These are phyloP conservation scores for Mycena kentingensis DNA, from an alignment of 768 basidiomycete genomes.

Conservation along the genomic window DNA sequence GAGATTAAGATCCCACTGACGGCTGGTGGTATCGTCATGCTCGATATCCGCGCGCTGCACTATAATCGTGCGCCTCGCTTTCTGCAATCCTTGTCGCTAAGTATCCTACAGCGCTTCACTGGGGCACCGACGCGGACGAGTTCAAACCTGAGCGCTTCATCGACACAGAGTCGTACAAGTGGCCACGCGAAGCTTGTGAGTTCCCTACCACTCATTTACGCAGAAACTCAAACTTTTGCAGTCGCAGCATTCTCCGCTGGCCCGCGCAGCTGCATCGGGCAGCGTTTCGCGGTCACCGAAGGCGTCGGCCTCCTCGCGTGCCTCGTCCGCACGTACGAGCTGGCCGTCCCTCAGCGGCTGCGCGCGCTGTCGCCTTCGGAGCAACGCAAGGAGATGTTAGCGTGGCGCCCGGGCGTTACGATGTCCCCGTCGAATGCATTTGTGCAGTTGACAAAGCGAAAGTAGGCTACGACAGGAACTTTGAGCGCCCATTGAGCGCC, in stretches of 20 bases:
- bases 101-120: conserved; percentile 41
- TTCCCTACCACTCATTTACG: background rate
- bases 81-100: background rate
- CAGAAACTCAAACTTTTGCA: conserved; percentile 12
- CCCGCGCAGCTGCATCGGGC: conserved; percentile 49
- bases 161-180: conserved; percentile 49
- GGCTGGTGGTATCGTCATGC: conserved; percentile 38
- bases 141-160: conserved; percentile 56
- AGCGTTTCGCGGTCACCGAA: conserved; percentile 49
- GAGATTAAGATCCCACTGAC: conserved; percentile 39
- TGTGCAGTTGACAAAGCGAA: conserved; percentile 1
- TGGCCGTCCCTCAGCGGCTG: conserved; percentile 42
- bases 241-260: conserved; percentile 50
- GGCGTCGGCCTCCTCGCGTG: conserved; percentile 44
- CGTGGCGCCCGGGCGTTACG: conserved; percentile 41
- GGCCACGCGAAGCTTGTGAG: conserved; percentile 55
- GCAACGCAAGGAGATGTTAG: conserved; percentile 35
- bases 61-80: conserved; percentile 45
- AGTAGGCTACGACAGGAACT: conserved; percentile 14
- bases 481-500: conserved; percentile 12
- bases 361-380: conserved; percentile 28
- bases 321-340: conserved; percentile 42
- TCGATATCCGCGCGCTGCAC: conserved; percentile 48
- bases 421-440: conserved; percentile 33
- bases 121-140: conserved; percentile 46